Evolutionary conservation across 495 filamentous ascomycete species (phyloP).

Genomic region (Podospora australis): DNA sequence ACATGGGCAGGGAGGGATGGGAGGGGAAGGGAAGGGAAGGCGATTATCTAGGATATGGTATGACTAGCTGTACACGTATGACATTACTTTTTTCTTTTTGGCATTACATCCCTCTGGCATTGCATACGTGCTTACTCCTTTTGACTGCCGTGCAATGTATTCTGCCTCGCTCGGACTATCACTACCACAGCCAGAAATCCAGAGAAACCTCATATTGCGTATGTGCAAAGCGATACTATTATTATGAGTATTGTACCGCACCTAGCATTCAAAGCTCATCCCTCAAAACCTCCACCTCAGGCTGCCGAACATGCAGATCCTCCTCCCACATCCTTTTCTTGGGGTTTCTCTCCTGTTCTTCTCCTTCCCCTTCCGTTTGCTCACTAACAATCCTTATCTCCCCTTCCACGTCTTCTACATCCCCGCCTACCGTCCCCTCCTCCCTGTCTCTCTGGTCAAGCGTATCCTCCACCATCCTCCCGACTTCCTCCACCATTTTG

Average conservation of each 20-base stretch:
- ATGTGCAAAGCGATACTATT: neutral
- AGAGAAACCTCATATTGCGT: neutral
- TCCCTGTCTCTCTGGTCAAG: conserved; percentile 11
- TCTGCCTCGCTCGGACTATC: too few relatives aligned
- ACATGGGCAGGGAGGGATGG: too few relatives aligned
- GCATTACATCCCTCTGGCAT: neutral
- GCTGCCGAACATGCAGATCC: conserved; percentile 2
- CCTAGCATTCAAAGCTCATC: conserved; percentile 33
- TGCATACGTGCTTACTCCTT: too few relatives aligned
- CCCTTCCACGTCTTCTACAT: conserved; percentile 19
- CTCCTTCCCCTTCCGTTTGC: too few relatives aligned
- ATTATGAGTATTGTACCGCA: neutral
- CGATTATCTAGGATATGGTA: too few relatives aligned
- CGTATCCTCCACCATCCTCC: conserved; percentile 43
- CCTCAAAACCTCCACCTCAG: conserved; percentile 12
- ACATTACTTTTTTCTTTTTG: neutral
- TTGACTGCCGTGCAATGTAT: too few relatives aligned
- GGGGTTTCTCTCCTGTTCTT: conserved; percentile 39
- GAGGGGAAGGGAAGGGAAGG: too few relatives aligned
- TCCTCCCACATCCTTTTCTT: conserved; percentile 86
- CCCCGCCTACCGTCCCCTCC: conserved; percentile 12
- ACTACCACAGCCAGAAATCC: too few relatives aligned
- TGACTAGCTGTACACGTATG: too few relatives aligned
- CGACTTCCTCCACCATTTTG: conserved; percentile 41
- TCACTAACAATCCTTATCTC: too few relatives aligned